Conservation (phyloP, 225 moss, liverwort and hornwort genomes). For the Physcomitrellopsis africana region DNA sequence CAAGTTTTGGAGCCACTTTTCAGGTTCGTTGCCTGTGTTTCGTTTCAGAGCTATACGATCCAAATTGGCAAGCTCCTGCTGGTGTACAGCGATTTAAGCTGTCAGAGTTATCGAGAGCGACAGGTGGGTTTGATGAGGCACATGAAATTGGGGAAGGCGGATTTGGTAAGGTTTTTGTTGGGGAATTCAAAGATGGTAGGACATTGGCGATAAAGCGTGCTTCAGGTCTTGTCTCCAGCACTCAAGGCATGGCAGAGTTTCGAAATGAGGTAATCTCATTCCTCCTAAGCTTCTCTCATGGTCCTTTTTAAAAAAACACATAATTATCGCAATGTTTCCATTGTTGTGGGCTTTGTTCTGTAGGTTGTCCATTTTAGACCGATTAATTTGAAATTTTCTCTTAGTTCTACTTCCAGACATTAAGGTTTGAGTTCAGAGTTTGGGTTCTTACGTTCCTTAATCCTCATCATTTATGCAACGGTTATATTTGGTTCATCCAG, state of each 20-base stretch:
- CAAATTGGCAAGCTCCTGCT: constrained; percentile 56
- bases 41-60: constrained; percentile 47
- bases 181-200: constrained; percentile 51
- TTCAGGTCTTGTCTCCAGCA: constrained; percentile 47
- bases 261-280: constrained; percentile 47
- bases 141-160: constrained; percentile 56
- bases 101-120: constrained; percentile 45
- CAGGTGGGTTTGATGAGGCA: constrained; percentile 49
- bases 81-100: constrained; percentile 46
- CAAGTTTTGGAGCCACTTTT: neutral
- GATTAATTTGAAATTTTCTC: too few species aligned
- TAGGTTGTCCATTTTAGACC: too few species aligned
- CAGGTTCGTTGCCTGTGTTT: neutral
- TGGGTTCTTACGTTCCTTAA: neutral
- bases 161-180: constrained; percentile 57
- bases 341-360: neutral
- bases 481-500: constrained; percentile 27
- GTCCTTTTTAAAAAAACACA: neutral
- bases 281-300: neutral
- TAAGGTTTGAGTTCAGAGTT: neutral
- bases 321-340: neutral
- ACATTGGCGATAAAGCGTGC: constrained; percentile 60
- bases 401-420: too few species aligned
- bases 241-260: constrained; percentile 59
- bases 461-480: neutral